A percentile compares a stretch with the other conserved stretches of the same genome.
phyloP scores from a whole-genome alignment of 2,329 filamentous ascomycete genomes.

The Penicillium griseofulvum region DNA sequence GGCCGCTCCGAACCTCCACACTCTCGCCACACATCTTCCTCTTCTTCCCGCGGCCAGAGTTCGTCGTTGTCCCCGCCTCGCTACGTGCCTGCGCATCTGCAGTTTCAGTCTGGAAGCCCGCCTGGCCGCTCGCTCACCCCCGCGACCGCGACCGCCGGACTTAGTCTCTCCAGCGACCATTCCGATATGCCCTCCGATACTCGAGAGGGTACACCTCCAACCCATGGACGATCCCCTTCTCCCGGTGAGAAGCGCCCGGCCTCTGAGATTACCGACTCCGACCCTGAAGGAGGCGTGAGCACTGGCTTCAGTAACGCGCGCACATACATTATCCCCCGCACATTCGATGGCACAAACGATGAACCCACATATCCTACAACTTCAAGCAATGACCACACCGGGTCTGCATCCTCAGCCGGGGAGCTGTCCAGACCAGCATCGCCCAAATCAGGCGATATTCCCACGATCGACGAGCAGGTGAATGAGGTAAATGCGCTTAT shows the following conservation, averaged over 20 bases:
- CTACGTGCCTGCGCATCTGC: conserved; percentile 57
- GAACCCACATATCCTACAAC: conserved; percentile 39
- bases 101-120: conserved; percentile 45
- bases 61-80: conserved; percentile 39
- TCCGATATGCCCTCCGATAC: conserved; percentile 45
- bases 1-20: conserved; percentile 26
- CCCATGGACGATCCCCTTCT: conserved; percentile 32
- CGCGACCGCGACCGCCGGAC: conserved; percentile 53
- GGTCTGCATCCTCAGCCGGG: conserved; percentile 29
- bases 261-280: conserved; percentile 31
- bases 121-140: conserved; percentile 41
- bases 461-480: conserved; percentile 68
- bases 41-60: conserved; percentile 26
- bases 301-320: conserved; percentile 9
- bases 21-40: conserved; percentile 26
- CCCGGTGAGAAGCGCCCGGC: conserved; percentile 38
- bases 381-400: conserved; percentile 39
- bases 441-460: conserved; percentile 28
- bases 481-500: conserved; percentile 64
- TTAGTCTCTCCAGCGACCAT: conserved; percentile 49
- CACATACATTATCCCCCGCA: conserved; percentile 15
- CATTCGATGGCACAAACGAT: conserved; percentile 30
- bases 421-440: conserved; percentile 24
- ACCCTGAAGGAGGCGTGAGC: conserved; percentile 24
- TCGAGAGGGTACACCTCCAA: conserved; percentile 23